A percentile compares a stretch with the other conserved stretches of the same genome.
phyloP scores from a whole-genome alignment of 139 green algal genomes.

The Zygnema circumcarinatum region DNA sequence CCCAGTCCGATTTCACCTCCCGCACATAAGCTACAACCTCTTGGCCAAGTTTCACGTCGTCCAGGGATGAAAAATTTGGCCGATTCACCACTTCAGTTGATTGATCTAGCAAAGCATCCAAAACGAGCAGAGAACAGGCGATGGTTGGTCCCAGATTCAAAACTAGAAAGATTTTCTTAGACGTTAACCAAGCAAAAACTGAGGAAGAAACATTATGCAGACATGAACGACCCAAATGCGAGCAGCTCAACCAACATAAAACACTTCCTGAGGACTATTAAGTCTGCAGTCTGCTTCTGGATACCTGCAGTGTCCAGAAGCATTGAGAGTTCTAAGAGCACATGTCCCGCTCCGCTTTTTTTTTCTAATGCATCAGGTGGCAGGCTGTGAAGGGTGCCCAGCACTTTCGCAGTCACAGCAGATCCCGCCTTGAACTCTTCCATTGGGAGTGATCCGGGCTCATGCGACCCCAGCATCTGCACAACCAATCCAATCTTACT shows the following conservation, averaged over 20 bases:
- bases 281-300: no score
- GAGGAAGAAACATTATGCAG: no score
- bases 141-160: no score
- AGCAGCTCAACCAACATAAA: no score
- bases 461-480: conserved; percentile 42
- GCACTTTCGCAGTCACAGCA: conserved; percentile 71
- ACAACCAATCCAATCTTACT: conserved; percentile 34
- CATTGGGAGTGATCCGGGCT: background rate
- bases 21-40: conserved; percentile 40
- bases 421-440: conserved; percentile 70
- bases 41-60: conserved; percentile 28
- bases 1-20: conserved; percentile 23
- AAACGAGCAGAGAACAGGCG: no score
- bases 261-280: no score
- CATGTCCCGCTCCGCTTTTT: background rate
- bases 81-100: no score
- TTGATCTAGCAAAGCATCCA: no score
- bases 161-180: no score
- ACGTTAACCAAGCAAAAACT: no score
- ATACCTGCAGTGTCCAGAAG: background rate
- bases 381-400: conserved; percentile 47
- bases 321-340: background rate
- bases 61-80: background rate
- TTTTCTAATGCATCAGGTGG: background rate
- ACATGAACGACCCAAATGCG: no score